A percentile compares a stretch with the other conserved stretches of the same genome.
phyloP scores from a whole-genome alignment of 2,329 filamentous ascomycete genomes.

The Metarhizium anisopliae region DNA sequence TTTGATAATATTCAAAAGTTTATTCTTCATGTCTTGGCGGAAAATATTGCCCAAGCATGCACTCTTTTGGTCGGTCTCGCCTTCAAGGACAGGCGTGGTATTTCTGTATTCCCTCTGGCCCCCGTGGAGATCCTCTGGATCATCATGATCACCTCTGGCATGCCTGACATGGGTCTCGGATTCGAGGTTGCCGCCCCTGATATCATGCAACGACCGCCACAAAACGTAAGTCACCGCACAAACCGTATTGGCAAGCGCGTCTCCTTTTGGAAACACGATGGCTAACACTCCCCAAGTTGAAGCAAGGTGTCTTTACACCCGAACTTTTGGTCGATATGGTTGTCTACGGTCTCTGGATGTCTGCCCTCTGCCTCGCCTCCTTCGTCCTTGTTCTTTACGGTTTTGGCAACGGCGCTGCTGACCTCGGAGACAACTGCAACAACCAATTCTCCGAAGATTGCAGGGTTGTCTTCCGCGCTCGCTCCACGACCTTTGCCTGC shows the following conservation, averaged over 20 bases:
- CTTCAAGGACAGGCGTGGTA: conserved; percentile 54
- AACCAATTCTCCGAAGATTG: conserved; percentile 42
- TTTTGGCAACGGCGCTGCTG: conserved; percentile 34
- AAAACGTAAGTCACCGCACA: conserved; percentile 34
- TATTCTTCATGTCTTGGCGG: conserved; percentile 55
- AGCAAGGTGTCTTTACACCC: conserved; percentile 51
- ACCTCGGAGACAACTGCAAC: conserved; percentile 53
- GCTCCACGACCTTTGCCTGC: conserved; percentile 62
- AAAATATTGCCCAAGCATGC: conserved; percentile 62
- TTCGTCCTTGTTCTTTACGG: conserved; percentile 45
- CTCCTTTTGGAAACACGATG: neutral
- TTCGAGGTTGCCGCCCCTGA: conserved; percentile 62
- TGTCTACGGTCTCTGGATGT: conserved; percentile 60
- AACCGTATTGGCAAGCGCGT: neutral
- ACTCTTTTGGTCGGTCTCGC: conserved; percentile 60
- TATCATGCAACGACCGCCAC: conserved; percentile 60
- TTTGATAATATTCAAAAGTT: conserved; percentile 71
- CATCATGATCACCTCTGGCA: conserved; percentile 67
- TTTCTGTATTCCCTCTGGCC: conserved; percentile 63
- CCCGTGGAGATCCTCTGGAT: conserved; percentile 73
- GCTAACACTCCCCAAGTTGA: conserved; percentile 17
- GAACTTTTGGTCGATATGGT: conserved; percentile 59
- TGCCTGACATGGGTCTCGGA: conserved; percentile 68
- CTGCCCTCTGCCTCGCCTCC: conserved; percentile 44
- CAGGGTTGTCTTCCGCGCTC: conserved; percentile 56